These are phyloP conservation scores for Solanum sejunctum DNA, from an alignment of 257 asterid genomes.

Conservation along the genomic window DNA sequence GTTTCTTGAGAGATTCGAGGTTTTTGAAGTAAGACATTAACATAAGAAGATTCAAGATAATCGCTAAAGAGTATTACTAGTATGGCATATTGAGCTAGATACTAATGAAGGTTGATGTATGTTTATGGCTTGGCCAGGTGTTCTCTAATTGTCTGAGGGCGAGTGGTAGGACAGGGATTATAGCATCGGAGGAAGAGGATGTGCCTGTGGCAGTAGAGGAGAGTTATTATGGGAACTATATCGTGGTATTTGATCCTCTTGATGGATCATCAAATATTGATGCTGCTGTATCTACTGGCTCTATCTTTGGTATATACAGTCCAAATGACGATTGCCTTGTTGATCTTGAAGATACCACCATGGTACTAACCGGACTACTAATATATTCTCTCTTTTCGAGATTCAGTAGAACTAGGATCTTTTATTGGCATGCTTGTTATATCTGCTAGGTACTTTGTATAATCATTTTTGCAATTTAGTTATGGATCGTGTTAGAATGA, in stretches of 20 bases:
- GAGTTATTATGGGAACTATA: conserved; percentile 88
- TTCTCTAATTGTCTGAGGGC: conserved; percentile 77
- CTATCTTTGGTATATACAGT: conserved; percentile 84
- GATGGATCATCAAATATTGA: conserved; percentile 94
- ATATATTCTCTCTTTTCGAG: background rate
- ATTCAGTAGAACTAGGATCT: background rate
- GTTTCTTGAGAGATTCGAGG: background rate
- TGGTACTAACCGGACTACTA: conserved; percentile 8
- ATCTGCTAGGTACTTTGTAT: background rate
- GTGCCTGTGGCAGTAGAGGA: conserved; percentile 97
- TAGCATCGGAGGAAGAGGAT: conserved; percentile 97
- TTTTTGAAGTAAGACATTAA: background rate
- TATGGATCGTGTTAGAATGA: background rate
- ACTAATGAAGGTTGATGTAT: background rate
- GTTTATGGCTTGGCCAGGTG: conserved; percentile 29
- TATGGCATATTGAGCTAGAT: background rate
- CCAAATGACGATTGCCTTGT: conserved; percentile 79
- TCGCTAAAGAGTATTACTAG: background rate
- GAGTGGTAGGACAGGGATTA: conserved; percentile 91
- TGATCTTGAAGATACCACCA: conserved; percentile 45
- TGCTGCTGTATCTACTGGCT: conserved; percentile 88
- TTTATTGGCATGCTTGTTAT: background rate
- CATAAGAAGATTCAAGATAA: background rate
- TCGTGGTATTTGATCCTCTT: conserved; percentile 88
- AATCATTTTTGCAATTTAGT: background rate